Evolutionary conservation across 208 protist genomes (phyloP), one percentile per base, ranked within the genome.

Genomic region (Acanthamoeba divionensis): DNA sequence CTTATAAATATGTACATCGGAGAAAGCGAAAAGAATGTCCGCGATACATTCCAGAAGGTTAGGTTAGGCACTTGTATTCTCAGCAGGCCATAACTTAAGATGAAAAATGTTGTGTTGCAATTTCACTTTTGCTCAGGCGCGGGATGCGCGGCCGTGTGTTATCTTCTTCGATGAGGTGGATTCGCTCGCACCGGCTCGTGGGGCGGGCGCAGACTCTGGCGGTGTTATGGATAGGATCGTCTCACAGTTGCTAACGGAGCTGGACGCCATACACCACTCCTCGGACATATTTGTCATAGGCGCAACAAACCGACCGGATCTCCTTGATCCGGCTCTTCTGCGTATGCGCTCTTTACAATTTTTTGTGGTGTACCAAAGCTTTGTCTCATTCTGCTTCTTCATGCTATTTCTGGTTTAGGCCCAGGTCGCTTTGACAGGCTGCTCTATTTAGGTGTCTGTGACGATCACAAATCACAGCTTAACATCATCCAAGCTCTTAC

Each of bases 161-260:
- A 93, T 97, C 21, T 97, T 97, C 90, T 97, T 97, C 54, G 96
- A 97, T 91, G 96, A 97, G 80, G 45, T 97, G 3, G 96, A 97
- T 90, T 95, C 96, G 0, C 45, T 97, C 0, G 95, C 95, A 8
- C 94, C 95, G n/a, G 73, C 29, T 31, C 90, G 95, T 24, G 93
- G 95, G 44, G 87, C 90, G 13, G 92, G 87, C 31, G 94, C 92
- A 0, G 95, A 96, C 50, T 94, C 85, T 18, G 94, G 93, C 5
- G 85, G 94, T 54, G 95, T 96, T 0, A 95, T 95, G 93, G 95
- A 96, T 62, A 36, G 95, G 26, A 93, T 97, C 5, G 95, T 97
- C 0, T 95, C 91, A 18, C 96, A 97, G 90, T 80, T 97, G 4
- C 83, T 97, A 9, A 80, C 96, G 8, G 95, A 97, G 66, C 66